Percentiles rank a stretch among this genome's conserved stretches.
These are phyloP conservation scores for Amanita molliuscula DNA, from an alignment of 768 basidiomycete genomes.

Conservation along the genomic window DNA sequence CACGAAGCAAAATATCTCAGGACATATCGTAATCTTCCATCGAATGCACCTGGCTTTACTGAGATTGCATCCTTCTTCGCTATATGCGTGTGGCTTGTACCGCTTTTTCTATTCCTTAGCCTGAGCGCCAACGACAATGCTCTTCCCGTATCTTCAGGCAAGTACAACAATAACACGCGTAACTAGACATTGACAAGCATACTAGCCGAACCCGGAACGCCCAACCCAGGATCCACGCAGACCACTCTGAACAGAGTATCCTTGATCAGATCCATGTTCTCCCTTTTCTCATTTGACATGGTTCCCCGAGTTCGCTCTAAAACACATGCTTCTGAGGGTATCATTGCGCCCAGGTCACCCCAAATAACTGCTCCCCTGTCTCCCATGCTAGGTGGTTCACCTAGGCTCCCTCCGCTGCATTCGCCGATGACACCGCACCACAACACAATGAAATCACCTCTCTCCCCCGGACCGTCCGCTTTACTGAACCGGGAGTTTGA, in stretches of 20 bases:
- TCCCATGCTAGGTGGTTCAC: constrained; percentile 15
- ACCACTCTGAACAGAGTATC: constrained; percentile 33
- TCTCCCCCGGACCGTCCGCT: constrained; percentile 23
- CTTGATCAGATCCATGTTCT: constrained; percentile 58
- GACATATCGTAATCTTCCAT: constrained; percentile 31
- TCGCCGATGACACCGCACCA: constrained; percentile 5
- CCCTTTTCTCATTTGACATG: constrained; percentile 31
- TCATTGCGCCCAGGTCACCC: constrained; percentile 59
- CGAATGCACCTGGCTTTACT: constrained; percentile 39
- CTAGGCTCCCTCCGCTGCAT: not conserved
- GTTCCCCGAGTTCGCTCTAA: constrained; percentile 34
- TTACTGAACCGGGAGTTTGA: constrained; percentile 23
- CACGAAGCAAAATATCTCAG: constrained; percentile 50
- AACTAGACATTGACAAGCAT: not conserved
- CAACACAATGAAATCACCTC: constrained; percentile 21
- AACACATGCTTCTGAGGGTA: constrained; percentile 46
- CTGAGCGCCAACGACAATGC: constrained; percentile 96
- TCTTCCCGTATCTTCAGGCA: constrained; percentile 62
- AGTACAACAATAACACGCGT: constrained; percentile 7
- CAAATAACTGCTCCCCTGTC: constrained; percentile 19
- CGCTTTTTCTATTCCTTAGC: constrained; percentile 91
- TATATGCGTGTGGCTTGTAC: constrained; percentile 80
- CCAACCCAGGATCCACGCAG: constrained; percentile 19
- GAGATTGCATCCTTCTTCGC: constrained; percentile 82
- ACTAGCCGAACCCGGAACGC: constrained; percentile 31